Percentiles rank a stretch among this genome's conserved stretches.
Evolutionary conservation across 257 asterid species (phyloP).

Genomic region (Solanum peruvianum): DNA sequence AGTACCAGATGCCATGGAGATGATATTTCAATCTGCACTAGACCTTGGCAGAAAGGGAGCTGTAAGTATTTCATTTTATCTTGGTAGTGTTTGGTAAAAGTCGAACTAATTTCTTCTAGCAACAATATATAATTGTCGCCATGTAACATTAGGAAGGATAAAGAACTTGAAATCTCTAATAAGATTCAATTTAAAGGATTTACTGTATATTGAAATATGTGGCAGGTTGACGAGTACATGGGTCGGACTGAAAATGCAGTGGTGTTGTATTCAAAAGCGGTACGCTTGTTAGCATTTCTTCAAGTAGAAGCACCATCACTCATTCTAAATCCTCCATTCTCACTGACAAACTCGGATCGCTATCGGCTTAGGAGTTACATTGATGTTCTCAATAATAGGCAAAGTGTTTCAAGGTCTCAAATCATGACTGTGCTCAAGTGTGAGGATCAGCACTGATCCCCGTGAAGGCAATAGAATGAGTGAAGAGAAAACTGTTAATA

Average conservation of each 20-base stretch:
- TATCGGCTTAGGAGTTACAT: conserved; percentile 55
- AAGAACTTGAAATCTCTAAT: background rate
- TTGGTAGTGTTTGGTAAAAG: background rate
- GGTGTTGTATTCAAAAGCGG: conserved; percentile 55
- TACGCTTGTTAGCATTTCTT: conserved; percentile 34
- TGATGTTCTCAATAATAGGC: conserved; percentile 48
- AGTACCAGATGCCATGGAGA: conserved; percentile 92
- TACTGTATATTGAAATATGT: background rate
- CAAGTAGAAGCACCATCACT: conserved; percentile 71
- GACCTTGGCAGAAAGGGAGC: conserved; percentile 65
- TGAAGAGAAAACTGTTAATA: background rate
- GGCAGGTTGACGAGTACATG: conserved; percentile 78
- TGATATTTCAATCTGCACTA: conserved; percentile 74
- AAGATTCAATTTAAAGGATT: background rate
- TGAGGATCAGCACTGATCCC: conserved; percentile 25
- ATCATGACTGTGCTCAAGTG: conserved; percentile 42
- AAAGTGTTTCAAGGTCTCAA: conserved; percentile 48
- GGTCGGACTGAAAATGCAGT: conserved; percentile 42
- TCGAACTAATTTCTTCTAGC: background rate
- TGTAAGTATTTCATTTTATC: conserved; percentile 29
- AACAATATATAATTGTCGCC: background rate
- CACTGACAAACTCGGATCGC: conserved; percentile 62
- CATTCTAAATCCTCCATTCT: conserved; percentile 69
- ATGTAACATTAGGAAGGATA: background rate
- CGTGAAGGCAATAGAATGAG: conserved; percentile 2